Conservation (phyloP, 2,329 filamentous ascomycete species). For the Aspergillus terreus region DNA sequence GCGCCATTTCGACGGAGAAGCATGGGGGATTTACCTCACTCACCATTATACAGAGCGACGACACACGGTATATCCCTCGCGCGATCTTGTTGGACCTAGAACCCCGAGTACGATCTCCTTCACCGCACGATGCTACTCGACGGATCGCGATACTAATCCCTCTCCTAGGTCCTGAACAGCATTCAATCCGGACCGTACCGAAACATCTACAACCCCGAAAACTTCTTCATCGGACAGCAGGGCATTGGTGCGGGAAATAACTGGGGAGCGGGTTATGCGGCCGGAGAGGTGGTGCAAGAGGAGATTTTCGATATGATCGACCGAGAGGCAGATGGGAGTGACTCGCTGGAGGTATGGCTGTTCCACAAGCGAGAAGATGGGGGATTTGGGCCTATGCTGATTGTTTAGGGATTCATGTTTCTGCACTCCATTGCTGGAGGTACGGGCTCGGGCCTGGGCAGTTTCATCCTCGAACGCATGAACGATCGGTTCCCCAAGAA, state of each 20-base stretch:
- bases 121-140: background rate
- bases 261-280: constrained; percentile 95
- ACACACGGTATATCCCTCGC: constrained; percentile 94
- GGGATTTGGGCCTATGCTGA: background rate
- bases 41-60: constrained; percentile 67
- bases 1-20: background rate
- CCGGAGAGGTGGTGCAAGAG: constrained; percentile 85
- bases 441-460: constrained; percentile 92
- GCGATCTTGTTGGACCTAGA: constrained; percentile 95
- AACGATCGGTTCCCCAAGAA: constrained; percentile 99
- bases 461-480: constrained; percentile 88
- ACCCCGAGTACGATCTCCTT: constrained; percentile 62
- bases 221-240: constrained; percentile 95
- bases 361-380: background rate
- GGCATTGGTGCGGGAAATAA: constrained; percentile 95
- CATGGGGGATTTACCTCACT: no score
- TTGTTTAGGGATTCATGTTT: constrained; percentile 83
- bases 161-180: constrained; percentile 70
- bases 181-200: constrained; percentile 93
- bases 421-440: constrained; percentile 96
- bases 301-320: constrained; percentile 99
- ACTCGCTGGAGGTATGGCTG: constrained; percentile 73
- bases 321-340: constrained; percentile 93
- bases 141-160: background rate
- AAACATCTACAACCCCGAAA: constrained; percentile 99